Conservation (phyloP, 2,329 filamentous ascomycete genomes). For the Colletotrichum euphorbiae region DNA sequence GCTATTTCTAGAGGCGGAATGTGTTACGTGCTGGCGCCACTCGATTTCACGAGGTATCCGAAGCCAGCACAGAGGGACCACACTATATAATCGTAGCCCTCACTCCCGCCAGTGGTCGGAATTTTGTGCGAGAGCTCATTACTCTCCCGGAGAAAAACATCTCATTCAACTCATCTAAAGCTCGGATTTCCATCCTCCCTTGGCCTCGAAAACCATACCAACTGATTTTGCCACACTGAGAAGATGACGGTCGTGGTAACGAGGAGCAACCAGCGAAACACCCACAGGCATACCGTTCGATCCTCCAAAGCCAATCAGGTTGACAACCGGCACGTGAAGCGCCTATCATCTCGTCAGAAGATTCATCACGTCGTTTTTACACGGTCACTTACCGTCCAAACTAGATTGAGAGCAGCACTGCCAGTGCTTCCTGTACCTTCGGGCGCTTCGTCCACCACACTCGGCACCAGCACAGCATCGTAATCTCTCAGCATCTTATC, state of each 20-base stretch:
- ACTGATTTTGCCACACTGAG: constrained; percentile 55
- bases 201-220: constrained; percentile 48
- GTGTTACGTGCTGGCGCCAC: no score
- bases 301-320: constrained; percentile 72
- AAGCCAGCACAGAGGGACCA: no score
- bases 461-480: constrained; percentile 67
- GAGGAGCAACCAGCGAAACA: constrained; percentile 61
- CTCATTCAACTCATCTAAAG: neutral
- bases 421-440: constrained; percentile 65
- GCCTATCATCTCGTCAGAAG: constrained; percentile 51
- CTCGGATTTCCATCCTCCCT: constrained; percentile 48
- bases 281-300: constrained; percentile 67
- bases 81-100: no score
- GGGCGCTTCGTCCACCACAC: constrained; percentile 67
- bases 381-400: constrained; percentile 61
- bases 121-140: no score
- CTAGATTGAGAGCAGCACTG: constrained; percentile 61
- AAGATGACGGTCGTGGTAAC: constrained; percentile 60
- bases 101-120: no score
- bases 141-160: no score
- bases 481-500: constrained; percentile 62
- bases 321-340: constrained; percentile 72
- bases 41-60: no score
- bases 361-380: no score
- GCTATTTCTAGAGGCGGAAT: no score